phyloP scores from a whole-genome alignment of 2,329 filamentous ascomycete genomes.

The Grosmannia serpens region DNA sequence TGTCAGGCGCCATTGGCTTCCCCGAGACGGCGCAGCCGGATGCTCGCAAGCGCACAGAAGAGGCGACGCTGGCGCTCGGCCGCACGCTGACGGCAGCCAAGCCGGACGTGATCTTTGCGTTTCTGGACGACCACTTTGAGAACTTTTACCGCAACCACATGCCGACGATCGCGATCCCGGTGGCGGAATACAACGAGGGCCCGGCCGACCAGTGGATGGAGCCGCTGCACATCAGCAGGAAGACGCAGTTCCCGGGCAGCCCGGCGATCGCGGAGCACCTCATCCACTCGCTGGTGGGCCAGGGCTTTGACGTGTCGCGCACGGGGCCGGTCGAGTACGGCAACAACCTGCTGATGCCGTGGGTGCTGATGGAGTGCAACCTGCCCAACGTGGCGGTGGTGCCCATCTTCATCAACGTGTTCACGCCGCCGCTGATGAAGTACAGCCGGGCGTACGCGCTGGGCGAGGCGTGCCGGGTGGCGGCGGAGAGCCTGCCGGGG shows the following conservation, averaged over 20 bases:
- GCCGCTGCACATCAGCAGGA: conserved; percentile 7
- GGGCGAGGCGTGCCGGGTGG: conserved; percentile 17
- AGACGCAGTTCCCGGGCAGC: conserved; percentile 9
- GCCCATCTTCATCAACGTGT: conserved; percentile 11
- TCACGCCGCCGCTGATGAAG: conserved; percentile 11
- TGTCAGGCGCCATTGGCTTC: conserved; percentile 10
- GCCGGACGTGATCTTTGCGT: conserved; percentile 12
- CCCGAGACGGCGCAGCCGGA: conserved; percentile 11
- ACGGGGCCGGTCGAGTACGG: conserved; percentile 9
- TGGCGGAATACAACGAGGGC: conserved; percentile 8
- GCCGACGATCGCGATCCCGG: conserved; percentile 9
- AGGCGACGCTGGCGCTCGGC: conserved; percentile 8
- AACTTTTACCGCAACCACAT: conserved; percentile 13
- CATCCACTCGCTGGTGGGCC: conserved; percentile 9
- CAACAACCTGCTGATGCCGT: conserved; percentile 11
- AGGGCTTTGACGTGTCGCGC: conserved; percentile 10
- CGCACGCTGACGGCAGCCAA: conserved; percentile 8
- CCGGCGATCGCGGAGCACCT: conserved; percentile 10
- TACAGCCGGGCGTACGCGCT: conserved; percentile 19
- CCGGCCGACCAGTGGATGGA: conserved; percentile 13
- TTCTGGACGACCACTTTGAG: conserved; percentile 12
- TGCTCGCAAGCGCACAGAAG: conserved; percentile 8
- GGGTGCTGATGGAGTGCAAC: conserved; percentile 10
- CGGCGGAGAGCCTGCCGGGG: conserved; percentile 11
- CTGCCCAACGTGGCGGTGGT: conserved; percentile 7